Conservation (phyloP, 208 protist genomes). For the Blastocrithidia nonstop region DNA sequence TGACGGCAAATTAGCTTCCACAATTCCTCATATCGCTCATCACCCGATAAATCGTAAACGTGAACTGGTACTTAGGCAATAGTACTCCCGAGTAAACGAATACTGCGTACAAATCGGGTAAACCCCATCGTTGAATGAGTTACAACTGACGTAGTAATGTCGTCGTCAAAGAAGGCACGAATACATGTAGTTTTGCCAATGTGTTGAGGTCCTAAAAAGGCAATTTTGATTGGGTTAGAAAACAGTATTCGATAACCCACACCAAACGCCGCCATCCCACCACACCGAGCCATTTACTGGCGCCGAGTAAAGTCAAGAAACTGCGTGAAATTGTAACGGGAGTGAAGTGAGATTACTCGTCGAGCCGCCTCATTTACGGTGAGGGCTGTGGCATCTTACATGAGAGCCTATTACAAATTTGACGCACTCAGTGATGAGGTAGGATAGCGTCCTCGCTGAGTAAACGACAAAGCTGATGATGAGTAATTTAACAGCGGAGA, state of each 20-base stretch:
- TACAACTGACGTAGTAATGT: constrained; percentile 5
- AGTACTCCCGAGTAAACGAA: constrained; percentile 24
- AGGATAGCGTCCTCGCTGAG: too few species aligned
- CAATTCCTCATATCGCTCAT: constrained; percentile 45
- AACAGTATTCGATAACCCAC: constrained; percentile 44
- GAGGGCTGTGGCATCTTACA: constrained; percentile 26
- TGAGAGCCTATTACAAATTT: too few species aligned
- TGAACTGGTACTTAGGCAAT: constrained; percentile 39
- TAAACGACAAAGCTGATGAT: constrained; percentile 1
- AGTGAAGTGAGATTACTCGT: constrained; percentile 69
- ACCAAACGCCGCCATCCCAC: constrained; percentile 61
- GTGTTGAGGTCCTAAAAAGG: constrained; percentile 48
- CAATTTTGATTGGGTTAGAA: constrained; percentile 53
- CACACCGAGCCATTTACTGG: constrained; percentile 59
- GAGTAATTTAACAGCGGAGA: constrained; percentile 4
- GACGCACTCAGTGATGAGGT: not conserved
- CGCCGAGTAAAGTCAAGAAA: constrained; percentile 71
- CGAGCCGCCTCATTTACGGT: constrained; percentile 47
- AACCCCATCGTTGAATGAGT: constrained; percentile 59
- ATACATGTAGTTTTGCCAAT: constrained; percentile 59
- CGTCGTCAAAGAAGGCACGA: constrained; percentile 15
- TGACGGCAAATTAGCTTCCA: constrained; percentile 53
- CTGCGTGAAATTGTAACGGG: constrained; percentile 80
- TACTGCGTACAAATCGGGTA: constrained; percentile 15
- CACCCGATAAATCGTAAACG: constrained; percentile 61